Evolutionary conservation across 768 basidiomycete genomes (phyloP), one percentile per base, ranked within the genome.

Genomic region (Tricholomella constricta): DNA sequence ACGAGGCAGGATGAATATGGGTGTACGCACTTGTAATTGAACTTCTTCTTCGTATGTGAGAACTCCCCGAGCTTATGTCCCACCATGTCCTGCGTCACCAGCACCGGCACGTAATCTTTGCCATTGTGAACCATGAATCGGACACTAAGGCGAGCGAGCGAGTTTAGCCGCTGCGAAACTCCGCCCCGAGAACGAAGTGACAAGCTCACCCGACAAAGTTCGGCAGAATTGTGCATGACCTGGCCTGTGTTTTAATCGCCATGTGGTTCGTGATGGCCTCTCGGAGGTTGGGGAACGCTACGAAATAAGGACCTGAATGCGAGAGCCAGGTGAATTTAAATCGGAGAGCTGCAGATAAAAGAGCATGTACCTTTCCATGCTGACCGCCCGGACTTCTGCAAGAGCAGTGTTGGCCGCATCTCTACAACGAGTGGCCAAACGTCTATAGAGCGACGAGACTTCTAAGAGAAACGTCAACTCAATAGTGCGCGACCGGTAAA

Each of bases 31-130:
- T 84, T 89, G 75, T 86, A 94, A 27, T 77, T 81, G 69, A 94
- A 95, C 49, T 82, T 82, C 70, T 93, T 94, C 74, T 88, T 86
- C 31, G 95, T 98, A 60, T 86, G 83, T 35, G 93, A 76, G 69
- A 98, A 98, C 77, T 98, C 94, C 48, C 96, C 96, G 47, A 98
- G 72, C 69, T 99, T 99, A 69, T 99, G 95, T 0, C 96, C 96
- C 1, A 99, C 93, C 96, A 98, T 98, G 69, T 98, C 96, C 67
- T 95, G 92, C 3, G 91, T 94, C 58, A 99, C 79, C 38, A 79
- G 71, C 35, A 99, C 88, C 0, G 94, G 94, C 4, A 87, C 52
- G 68, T 93, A 96, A 62, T 91, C 84, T 71, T 87, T 92, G 31
- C 96, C 96, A 60, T 98, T 98, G 72, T 99, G 94, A 2, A 99